Evolutionary conservation across 306 rosid species (phyloP).

Genomic region (Acacia acuminata): DNA sequence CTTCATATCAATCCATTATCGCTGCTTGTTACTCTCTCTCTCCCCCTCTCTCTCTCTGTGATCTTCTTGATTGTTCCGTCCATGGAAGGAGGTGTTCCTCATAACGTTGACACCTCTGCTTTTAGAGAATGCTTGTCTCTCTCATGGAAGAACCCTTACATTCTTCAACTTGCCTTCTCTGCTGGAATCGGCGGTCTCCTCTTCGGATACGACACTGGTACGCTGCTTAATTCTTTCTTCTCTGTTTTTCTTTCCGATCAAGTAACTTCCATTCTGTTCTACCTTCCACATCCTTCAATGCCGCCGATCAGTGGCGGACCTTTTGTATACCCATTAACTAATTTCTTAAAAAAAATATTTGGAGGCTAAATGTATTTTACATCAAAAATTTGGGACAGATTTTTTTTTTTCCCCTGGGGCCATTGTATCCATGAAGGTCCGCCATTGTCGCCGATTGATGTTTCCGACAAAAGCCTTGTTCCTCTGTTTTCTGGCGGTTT

Average conservation of each 20-base stretch:
- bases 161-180: constrained; percentile 70
- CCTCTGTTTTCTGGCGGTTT: neutral
- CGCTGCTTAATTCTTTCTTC: too few relatives aligned
- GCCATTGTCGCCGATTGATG: neutral
- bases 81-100: constrained; percentile 69
- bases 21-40: too few relatives aligned
- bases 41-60: too few relatives aligned
- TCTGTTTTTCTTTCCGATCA: neutral
- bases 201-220: constrained; percentile 69
- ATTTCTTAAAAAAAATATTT: too few relatives aligned
- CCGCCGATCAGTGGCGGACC: neutral
- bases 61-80: neutral
- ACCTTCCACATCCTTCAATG: neutral
- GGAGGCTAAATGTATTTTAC: too few relatives aligned
- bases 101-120: constrained; percentile 52
- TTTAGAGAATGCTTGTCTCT: constrained; percentile 69
- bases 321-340: too few relatives aligned
- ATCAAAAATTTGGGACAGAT: too few relatives aligned
- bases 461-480: neutral
- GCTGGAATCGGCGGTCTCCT: constrained; percentile 79
- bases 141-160: constrained; percentile 60
- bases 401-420: too few relatives aligned
- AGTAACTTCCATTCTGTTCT: neutral
- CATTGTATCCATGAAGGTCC: too few relatives aligned
- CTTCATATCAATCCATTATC: too few relatives aligned